These are phyloP conservation scores for Fallopia convolvulus DNA, from an alignment of 148 eudicot genomes.

Conservation along the genomic window DNA sequence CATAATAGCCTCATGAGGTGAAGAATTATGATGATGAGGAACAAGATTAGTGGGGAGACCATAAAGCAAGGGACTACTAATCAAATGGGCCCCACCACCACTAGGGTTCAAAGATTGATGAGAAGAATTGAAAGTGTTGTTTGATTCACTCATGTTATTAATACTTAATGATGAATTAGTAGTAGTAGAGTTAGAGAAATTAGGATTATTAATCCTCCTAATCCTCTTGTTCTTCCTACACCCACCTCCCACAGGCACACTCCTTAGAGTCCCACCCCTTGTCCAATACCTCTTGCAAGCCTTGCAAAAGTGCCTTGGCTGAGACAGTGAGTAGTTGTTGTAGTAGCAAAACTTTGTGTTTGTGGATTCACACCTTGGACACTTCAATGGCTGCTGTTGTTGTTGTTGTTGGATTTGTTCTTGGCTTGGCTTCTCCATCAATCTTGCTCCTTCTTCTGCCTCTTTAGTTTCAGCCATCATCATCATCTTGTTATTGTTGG, in stretches of 20 bases:
- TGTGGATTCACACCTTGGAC: constrained; percentile 36
- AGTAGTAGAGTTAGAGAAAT: constrained; percentile 13
- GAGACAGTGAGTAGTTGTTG: constrained; percentile 44
- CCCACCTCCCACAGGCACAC: constrained; percentile 53
- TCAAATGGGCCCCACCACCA: not conserved
- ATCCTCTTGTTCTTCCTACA: constrained; percentile 52
- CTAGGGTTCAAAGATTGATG: constrained; percentile 4
- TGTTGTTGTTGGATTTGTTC: constrained; percentile 11
- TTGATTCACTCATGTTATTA: constrained; percentile 5
- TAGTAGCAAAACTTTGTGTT: constrained; percentile 50
- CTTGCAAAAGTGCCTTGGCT: constrained; percentile 59
- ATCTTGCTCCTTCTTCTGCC: not conserved
- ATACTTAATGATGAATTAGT: constrained; percentile 13
- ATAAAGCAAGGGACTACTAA: constrained; percentile 19
- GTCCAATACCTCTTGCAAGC: constrained; percentile 76
- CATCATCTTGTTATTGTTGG: constrained; percentile 2
- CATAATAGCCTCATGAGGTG: constrained; percentile 14
- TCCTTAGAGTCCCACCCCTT: constrained; percentile 55
- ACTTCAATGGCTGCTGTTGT: constrained; percentile 16
- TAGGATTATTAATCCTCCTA: constrained; percentile 15
- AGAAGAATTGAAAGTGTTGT: not conserved
- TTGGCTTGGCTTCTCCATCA: constrained; percentile 9
- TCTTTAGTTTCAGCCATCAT: constrained; percentile 2
- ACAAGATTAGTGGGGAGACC: constrained; percentile 21
- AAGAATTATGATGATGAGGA: constrained; percentile 12